These are phyloP conservation scores for Tetrahymena thermophila DNA, from an alignment of 73 alveolate genomes.

Conservation along the genomic window DNA sequence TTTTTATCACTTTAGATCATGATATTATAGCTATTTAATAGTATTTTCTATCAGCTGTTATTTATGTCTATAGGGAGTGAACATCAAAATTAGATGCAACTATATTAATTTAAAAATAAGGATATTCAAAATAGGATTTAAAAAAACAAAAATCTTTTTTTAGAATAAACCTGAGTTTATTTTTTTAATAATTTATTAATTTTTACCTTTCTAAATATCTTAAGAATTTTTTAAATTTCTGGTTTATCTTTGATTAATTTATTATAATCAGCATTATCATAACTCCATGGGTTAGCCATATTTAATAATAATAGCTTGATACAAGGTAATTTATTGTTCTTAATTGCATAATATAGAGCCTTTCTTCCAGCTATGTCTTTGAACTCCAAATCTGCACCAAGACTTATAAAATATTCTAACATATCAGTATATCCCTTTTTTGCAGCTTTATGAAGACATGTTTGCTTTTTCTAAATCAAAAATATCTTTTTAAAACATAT, in stretches of 20 bases:
- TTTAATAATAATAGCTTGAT: background rate
- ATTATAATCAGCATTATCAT: background rate
- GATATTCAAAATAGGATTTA: too few species aligned
- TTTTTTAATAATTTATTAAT: background rate
- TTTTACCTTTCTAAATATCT: background rate
- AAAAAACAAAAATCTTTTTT: too few species aligned
- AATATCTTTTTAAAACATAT: background rate
- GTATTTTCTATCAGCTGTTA: background rate
- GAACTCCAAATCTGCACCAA: background rate
- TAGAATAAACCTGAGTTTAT: background rate
- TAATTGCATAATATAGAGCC: background rate
- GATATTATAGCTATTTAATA: too few species aligned
- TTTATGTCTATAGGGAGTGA: background rate
- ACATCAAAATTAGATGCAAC: background rate
- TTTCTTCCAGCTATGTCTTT: background rate
- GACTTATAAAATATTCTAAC: background rate
- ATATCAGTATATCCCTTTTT: background rate
- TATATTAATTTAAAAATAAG: background rate
- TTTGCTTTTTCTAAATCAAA: background rate
- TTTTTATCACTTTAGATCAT: background rate
- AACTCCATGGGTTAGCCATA: background rate
- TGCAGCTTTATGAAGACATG: background rate
- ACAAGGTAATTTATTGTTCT: background rate
- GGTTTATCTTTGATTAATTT: background rate
- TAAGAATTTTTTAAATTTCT: background rate